Evolutionary conservation across 108 stramenopile species (phyloP).

Genomic region (Discostella pseudostelligera): DNA sequence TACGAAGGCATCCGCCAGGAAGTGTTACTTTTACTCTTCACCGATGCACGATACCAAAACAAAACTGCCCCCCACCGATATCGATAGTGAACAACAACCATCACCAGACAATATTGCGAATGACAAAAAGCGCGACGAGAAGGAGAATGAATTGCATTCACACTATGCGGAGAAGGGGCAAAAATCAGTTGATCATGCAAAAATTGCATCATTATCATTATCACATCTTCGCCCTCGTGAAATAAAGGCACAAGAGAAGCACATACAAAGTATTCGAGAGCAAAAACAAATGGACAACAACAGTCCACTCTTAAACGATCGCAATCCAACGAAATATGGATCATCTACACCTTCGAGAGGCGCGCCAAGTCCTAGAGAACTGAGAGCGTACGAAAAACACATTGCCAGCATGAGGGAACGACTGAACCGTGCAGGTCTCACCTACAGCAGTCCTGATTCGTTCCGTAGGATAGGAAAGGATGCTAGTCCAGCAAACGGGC

Average conservation of each 20-base stretch:
- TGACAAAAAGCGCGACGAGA: background rate
- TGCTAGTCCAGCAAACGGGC: background rate
- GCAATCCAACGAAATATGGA: background rate
- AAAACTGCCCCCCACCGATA: background rate
- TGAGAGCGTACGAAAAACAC: slow-evolving; percentile 15
- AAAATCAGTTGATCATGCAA: too few species aligned
- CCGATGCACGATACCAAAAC: background rate
- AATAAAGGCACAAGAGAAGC: background rate
- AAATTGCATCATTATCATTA: too few species aligned
- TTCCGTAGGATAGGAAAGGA: too few species aligned
- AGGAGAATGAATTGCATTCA: background rate
- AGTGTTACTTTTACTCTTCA: slow-evolving; percentile 17
- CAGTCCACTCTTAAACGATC: too few species aligned
- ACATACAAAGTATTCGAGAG: background rate
- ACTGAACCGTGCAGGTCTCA: background rate
- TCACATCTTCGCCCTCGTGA: too few species aligned
- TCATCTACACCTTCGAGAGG: background rate
- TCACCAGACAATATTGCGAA: background rate
- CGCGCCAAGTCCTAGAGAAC: slow-evolving; percentile 10
- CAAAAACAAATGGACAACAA: background rate
- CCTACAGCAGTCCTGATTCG: background rate
- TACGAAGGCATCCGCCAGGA: slow-evolving; percentile 13
- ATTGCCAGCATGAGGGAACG: slow-evolving; percentile 11
- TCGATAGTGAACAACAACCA: background rate
- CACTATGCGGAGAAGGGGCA: background rate